phyloP scores from a whole-genome alignment of 768 basidiomycete species.

The Polyporus arcularius region DNA sequence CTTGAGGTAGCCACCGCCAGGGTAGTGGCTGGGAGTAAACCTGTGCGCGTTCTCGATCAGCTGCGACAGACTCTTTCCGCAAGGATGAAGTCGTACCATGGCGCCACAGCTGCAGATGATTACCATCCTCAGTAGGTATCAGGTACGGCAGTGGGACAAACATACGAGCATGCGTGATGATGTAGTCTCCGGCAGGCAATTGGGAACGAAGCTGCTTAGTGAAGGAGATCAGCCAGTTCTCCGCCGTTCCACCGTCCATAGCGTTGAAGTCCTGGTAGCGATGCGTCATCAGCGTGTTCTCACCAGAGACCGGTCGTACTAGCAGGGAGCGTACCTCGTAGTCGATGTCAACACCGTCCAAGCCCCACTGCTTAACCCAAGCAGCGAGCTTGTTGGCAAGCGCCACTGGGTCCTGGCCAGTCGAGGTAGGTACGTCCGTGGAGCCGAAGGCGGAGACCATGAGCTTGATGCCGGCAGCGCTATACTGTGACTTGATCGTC shows the following conservation, averaged over 20 bases:
- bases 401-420: constrained; percentile 38
- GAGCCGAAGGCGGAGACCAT: constrained; percentile 59
- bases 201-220: constrained; percentile 37
- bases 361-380: constrained; percentile 46
- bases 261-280: constrained; percentile 59
- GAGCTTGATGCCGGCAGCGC: constrained; percentile 56
- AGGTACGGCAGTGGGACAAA: not conserved
- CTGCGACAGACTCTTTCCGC: not conserved
- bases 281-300: not conserved
- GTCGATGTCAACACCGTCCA: constrained; percentile 58
- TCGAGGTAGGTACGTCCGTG: constrained; percentile 44
- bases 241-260: constrained; percentile 54
- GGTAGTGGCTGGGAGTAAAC: constrained; percentile 39
- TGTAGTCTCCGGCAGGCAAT: constrained; percentile 36
- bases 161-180: constrained; percentile 40
- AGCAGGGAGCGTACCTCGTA: constrained; percentile 41
- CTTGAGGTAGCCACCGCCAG: constrained; percentile 43
- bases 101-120: constrained; percentile 41
- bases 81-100: constrained; percentile 33
- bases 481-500: constrained; percentile 47
- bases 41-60: constrained; percentile 13
- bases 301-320: not conserved
- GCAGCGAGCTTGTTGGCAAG: constrained; percentile 46
- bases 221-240: constrained; percentile 43
- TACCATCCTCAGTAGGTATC: constrained; percentile 14